A percentile compares a stretch with the other conserved stretches of the same genome.
Conservation (phyloP, 169 alveolate species). For the Plasmodium gonderi region DNA sequence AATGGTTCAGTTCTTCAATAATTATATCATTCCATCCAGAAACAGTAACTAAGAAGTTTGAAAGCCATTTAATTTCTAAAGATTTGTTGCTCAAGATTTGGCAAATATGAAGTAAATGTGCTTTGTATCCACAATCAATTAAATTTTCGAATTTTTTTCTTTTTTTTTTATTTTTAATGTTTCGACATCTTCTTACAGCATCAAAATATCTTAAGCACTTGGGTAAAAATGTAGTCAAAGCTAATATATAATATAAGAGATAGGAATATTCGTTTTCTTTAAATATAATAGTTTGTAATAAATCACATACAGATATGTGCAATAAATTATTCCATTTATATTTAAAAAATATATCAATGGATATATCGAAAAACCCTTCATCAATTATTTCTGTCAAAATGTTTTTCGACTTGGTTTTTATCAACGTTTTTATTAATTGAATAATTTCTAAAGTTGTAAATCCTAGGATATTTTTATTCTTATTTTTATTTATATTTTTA, state of each 20-base stretch:
- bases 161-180: slow-evolving; percentile 55
- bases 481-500: slow-evolving; percentile 64
- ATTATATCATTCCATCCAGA: slow-evolving; percentile 73
- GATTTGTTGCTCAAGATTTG: slow-evolving; percentile 67
- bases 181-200: slow-evolving; percentile 55
- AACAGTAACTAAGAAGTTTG: slow-evolving; percentile 59
- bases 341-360: slow-evolving; percentile 65
- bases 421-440: slow-evolving; percentile 55
- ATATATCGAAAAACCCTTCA: slow-evolving; percentile 69
- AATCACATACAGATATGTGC: slow-evolving; percentile 70
- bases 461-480: slow-evolving; percentile 45
- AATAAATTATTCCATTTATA: slow-evolving; percentile 61
- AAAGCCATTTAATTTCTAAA: slow-evolving; percentile 59
- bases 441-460: slow-evolving; percentile 65
- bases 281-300: slow-evolving; percentile 60
- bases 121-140: slow-evolving; percentile 72
- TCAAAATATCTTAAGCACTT: slow-evolving; percentile 63
- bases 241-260: slow-evolving; percentile 42
- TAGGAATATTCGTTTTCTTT: slow-evolving; percentile 69
- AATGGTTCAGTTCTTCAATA: slow-evolving; percentile 53
- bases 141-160: slow-evolving; percentile 56
- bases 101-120: slow-evolving; percentile 57
- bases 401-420: slow-evolving; percentile 53
- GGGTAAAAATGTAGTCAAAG: slow-evolving; percentile 46
- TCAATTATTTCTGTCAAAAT: slow-evolving; percentile 61